Evolutionary conservation across 345 rosid genomes (phyloP), one percentile per base, ranked within the genome.

Genomic region (Lagerstroemia speciosa): DNA sequence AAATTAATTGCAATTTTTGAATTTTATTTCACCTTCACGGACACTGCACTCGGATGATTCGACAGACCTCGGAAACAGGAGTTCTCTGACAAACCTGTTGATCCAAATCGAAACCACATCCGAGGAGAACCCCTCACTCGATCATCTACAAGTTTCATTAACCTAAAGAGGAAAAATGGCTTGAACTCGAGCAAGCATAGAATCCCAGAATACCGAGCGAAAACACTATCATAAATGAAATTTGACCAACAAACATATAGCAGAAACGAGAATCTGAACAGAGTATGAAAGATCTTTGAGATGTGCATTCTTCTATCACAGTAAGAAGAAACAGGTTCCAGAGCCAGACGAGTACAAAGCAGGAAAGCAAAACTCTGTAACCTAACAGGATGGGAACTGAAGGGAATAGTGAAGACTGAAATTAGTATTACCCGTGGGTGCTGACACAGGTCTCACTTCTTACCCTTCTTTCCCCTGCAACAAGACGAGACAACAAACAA

Each of bases 381-480:
- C 46, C 46, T 41, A 41, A 26, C 11, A 22, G 7, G 27, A 53
- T 26, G 29, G 24, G n/a, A 53, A 53, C 60, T 53, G 24, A 22
- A 26, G 29, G 46, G 2, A 14, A 41, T 2, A 22, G 14, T 5
- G 62, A 71, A 45, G 37, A 71, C 61, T 67, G 33, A 71, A 63
- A 71, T 29, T 50, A 26, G 68, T 9, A 62, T 20, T 27, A 32
- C 16, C 55, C 61, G 24, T 9, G 19, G 66, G 20, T 32, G 17
- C 12, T 31, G 41, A 37, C 22, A 6, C 19, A 22, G 5, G 26
- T 46, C 30, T 72, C 70, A 72, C 60, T 72, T 72, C 70, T 67
- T 72, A 4, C 70, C 43, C 65, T 72, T 72, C 75, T 72, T 72
- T 3, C 58, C 66, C 58, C 75, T 72, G 71, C 36, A 66, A 58